phyloP scores from a whole-genome alignment of 345 rosid species.

The Nasturtium officinale region DNA sequence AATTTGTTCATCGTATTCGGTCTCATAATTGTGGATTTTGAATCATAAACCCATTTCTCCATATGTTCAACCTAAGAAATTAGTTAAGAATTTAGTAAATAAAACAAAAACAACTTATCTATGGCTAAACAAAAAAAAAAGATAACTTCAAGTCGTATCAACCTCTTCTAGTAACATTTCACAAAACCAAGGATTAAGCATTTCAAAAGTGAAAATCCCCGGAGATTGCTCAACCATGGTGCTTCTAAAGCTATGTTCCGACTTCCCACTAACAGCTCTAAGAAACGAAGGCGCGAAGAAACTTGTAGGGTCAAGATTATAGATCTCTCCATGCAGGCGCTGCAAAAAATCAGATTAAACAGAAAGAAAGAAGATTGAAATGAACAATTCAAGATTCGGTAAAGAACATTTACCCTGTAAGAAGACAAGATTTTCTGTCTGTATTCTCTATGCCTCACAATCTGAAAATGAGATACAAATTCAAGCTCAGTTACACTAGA shows the following conservation, averaged over 20 bases:
- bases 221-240: slow-evolving; percentile 60
- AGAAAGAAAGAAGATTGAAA: slow-evolving; percentile 9
- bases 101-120: slow-evolving; percentile 7
- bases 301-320: slow-evolving; percentile 53
- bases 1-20: slow-evolving; percentile 95
- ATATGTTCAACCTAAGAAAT: slow-evolving; percentile 76
- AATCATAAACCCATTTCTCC: slow-evolving; percentile 78
- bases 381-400: slow-evolving; percentile 5
- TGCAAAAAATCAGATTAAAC: slow-evolving; percentile 42
- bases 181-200: slow-evolving; percentile 78
- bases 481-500: slow-evolving; percentile 4
- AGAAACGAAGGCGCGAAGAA: slow-evolving; percentile 83
- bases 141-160: slow-evolving; percentile 34
- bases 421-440: slow-evolving; percentile 37
- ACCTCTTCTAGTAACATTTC: slow-evolving; percentile 80
- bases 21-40: slow-evolving; percentile 78
- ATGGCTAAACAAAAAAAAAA: slow-evolving; percentile 51
- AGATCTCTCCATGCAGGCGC: slow-evolving; percentile 76
- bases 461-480: slow-evolving; percentile 28
- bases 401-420: slow-evolving; percentile 28
- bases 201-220: slow-evolving; percentile 78
- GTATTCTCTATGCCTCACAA: slow-evolving; percentile 42
- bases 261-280: slow-evolving; percentile 58
- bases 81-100: slow-evolving; percentile 1
- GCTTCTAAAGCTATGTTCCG: slow-evolving; percentile 66